Evolutionary conservation across 345 rosid species (phyloP).

Genomic region (Odontarrhena argentea): DNA sequence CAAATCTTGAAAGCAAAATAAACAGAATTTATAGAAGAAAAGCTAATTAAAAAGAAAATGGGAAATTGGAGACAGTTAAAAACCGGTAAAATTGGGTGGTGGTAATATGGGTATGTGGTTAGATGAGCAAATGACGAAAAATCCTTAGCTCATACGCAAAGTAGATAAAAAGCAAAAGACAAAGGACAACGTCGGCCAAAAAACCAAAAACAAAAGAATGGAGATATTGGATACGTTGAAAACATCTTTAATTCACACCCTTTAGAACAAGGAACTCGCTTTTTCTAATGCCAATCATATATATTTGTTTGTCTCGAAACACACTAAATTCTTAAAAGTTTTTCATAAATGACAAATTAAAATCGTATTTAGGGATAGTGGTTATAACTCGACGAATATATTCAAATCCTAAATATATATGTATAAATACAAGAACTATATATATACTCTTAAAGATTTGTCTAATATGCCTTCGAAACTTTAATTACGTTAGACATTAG

Average conservation of each 20-base stretch:
- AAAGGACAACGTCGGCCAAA: slow-evolving; percentile 19
- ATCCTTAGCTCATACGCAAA: slow-evolving; percentile 32
- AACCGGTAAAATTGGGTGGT: neutral
- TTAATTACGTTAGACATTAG: no score
- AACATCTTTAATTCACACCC: slow-evolving; percentile 10
- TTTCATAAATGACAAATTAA: neutral
- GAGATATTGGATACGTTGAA: neutral
- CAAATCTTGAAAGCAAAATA: neutral
- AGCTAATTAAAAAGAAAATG: slow-evolving; percentile 5
- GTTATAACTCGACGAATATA: no score
- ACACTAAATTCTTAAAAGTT: no score
- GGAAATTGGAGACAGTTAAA: slow-evolving; percentile 3
- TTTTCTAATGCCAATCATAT: neutral
- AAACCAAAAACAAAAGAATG: neutral
- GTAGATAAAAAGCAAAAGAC: slow-evolving; percentile 16
- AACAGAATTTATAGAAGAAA: neutral
- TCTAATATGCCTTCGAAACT: no score
- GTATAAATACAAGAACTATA: no score
- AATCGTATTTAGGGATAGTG: neutral
- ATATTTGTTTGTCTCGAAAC: neutral
- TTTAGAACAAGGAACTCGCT: neutral
- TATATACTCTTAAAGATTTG: no score
- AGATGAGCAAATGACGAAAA: neutral
- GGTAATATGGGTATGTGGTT: slow-evolving; percentile 15
- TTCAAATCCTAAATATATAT: no score